Evolutionary conservation across 208 protist species (phyloP).

Genomic region (Blechomonas ayalai): DNA sequence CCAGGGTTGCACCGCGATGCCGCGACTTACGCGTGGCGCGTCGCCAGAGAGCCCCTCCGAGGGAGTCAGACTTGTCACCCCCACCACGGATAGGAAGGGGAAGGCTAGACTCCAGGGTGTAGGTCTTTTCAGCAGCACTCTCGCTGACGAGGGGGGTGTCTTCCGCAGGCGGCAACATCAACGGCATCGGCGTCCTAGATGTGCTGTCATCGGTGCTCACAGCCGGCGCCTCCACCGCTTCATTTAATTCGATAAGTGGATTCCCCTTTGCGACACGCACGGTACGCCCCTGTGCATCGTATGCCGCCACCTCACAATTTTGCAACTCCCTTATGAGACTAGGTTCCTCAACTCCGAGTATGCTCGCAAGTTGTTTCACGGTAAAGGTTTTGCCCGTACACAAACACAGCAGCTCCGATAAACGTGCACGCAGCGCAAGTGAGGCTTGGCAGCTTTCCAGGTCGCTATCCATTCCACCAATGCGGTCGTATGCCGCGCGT

Average conservation of each 20-base stretch:
- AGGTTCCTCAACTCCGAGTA: conserved; percentile 24
- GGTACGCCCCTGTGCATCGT: too few species aligned
- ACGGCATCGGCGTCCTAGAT: too few species aligned
- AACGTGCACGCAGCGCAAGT: conserved; percentile 24
- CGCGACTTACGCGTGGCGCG: background rate
- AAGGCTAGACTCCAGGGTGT: too few species aligned
- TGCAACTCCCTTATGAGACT: conserved; percentile 10
- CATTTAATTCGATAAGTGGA: too few species aligned
- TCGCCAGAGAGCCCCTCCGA: background rate
- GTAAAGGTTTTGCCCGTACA: conserved; percentile 22
- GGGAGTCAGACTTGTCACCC: conserved; percentile 1
- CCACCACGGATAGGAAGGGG: background rate
- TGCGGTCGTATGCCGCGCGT: too few species aligned
- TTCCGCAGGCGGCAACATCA: too few species aligned
- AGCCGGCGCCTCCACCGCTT: too few species aligned
- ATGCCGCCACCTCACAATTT: background rate
- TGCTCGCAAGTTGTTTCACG: conserved; percentile 32
- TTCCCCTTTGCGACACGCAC: too few species aligned
- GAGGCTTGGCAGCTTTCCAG: too few species aligned
- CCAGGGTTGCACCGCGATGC: background rate
- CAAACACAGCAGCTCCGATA: conserved; percentile 25
- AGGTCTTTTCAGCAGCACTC: too few species aligned
- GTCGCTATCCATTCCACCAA: conserved; percentile 47
- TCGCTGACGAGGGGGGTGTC: too few species aligned
- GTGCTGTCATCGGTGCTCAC: too few species aligned